phyloP scores from a whole-genome alignment of 2,329 filamentous ascomycete genomes.

The Aspergillus oerlinghausenensis region DNA sequence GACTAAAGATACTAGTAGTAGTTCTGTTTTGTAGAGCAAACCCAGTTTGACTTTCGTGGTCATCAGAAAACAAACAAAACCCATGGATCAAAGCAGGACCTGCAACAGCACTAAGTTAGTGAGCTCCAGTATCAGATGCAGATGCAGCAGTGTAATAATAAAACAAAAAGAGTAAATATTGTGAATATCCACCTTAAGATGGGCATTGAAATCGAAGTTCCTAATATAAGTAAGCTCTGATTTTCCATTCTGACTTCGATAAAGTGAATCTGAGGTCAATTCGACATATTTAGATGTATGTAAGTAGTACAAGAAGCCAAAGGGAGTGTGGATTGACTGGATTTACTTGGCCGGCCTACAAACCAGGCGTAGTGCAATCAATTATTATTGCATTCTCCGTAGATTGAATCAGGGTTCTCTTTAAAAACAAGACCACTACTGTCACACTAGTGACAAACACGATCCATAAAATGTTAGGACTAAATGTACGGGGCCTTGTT shows the following conservation, averaged over 20 bases:
- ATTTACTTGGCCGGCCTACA: not conserved
- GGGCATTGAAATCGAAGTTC: not conserved
- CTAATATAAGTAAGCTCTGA: not conserved
- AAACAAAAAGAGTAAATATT: not conserved
- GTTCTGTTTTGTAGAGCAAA: not conserved
- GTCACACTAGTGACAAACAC: slow-evolving; percentile 25
- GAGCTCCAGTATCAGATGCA: slow-evolving; percentile 17
- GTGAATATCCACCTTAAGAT: not conserved
- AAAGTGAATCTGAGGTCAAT: not conserved
- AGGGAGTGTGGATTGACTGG: not conserved
- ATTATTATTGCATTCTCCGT: slow-evolving; percentile 5
- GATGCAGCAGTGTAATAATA: slow-evolving; percentile 17
- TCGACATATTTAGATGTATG: not conserved
- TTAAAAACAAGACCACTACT: slow-evolving; percentile 15
- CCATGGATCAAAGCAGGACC: slow-evolving; percentile 17
- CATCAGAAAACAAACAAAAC: slow-evolving; percentile 17
- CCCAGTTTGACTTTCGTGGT: slow-evolving; percentile 11
- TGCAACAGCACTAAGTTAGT: slow-evolving; percentile 13
- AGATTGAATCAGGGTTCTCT: slow-evolving; percentile 4
- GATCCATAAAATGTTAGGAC: slow-evolving; percentile 13
- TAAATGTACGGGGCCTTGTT: not conserved
- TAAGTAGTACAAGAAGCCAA: not conserved
- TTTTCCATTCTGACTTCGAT: not conserved
- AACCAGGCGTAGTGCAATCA: not conserved
- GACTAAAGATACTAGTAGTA: slow-evolving; percentile 12